Base-by-base conservation (phyloP, 495 filamentous ascomycete species). In the Talaromyces liani region DNA sequence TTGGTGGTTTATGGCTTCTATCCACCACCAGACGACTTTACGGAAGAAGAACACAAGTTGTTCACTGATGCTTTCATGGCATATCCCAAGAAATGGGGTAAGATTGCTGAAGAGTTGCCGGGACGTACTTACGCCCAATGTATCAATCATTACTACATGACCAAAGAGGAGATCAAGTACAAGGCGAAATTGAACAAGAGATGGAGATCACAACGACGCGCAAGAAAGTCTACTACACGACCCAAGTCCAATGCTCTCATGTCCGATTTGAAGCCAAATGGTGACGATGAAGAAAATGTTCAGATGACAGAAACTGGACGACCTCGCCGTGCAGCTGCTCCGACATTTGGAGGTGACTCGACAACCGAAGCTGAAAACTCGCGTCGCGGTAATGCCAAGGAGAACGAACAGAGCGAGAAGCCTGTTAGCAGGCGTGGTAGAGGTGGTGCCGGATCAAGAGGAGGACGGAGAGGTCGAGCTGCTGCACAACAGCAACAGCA, bases 111-210 rank as follows among this genome's bases (percentile, higher is more conserved):
- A 25, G 80, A 82, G 24, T 71, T 97, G 12, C 82, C 86, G 10
- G 80, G 83, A 22, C 87, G 93, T 18, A 87, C 88, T 66, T 94
- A 89, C 75, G 86, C 89, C 66, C 86, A 92, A 57, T 95, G 91
- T 71, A 97, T 98, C 66, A 82, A 91, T 66, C 95, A 98, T 72
- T 98, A 98, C 72, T 98, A 98, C 73, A 84, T 92, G 65, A 96
- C 89, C 62, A 98, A 98, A 74, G 87, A 90, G 68, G 83, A 87
- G 63, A 85, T 87, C 25, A 91, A 91, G 63, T 93, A 97, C 68
- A 95, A 96, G 74, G 88, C 90, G 39, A 90, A 89, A 71, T 77
- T 90, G 56, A 80, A 77, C 29, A 93, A 85, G 75, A 88, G 86
- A 63, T 85, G 87, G 74, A 87, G 85, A 29, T 87, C 84, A 58